A percentile compares a stretch with the other conserved stretches of the same genome.
Evolutionary conservation across 2,329 filamentous ascomycete species (phyloP).

Genomic region (Pseudogymnoascus sp.): DNA sequence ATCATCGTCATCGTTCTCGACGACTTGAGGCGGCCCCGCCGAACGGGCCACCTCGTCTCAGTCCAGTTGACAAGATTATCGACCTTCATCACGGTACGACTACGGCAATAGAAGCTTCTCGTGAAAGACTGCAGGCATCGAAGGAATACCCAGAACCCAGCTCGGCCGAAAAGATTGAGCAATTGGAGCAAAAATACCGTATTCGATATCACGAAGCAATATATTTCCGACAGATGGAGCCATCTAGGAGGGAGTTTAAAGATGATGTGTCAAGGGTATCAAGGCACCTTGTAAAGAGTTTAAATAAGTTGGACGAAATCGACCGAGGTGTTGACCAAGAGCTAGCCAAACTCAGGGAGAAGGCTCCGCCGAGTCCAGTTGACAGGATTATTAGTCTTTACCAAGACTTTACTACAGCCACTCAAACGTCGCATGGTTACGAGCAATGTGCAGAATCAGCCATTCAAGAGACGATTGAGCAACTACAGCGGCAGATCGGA

Average conservation of each 20-base stretch:
- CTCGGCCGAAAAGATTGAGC: conserved; percentile 12
- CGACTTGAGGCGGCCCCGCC: neutral
- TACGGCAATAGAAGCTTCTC: conserved; percentile 12
- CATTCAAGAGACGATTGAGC: too few species aligned
- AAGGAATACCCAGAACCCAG: conserved; percentile 13
- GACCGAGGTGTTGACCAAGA: neutral
- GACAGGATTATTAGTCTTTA: too few species aligned
- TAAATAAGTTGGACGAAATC: conserved; percentile 10
- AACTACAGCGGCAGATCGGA: too few species aligned
- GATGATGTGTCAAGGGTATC: conserved; percentile 7
- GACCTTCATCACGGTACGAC: conserved; percentile 11
- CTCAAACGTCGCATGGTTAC: too few species aligned
- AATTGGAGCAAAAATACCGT: conserved; percentile 8
- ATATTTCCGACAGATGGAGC: conserved; percentile 15
- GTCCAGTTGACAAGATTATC: conserved; percentile 13
- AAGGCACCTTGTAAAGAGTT: conserved; percentile 10
- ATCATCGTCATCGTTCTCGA: neutral
- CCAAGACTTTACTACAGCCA: too few species aligned
- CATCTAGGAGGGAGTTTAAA: conserved; percentile 12
- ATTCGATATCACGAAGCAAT: conserved; percentile 13
- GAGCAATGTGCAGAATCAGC: too few species aligned
- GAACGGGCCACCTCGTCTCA: conserved; percentile 10
- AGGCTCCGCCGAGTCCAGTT: too few species aligned
- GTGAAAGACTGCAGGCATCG: conserved; percentile 11
- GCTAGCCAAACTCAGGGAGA: too few species aligned